Percentiles rank a stretch among this genome's conserved stretches.
phyloP scores from a whole-genome alignment of 306 rosid species.

The Castanea crenata region DNA sequence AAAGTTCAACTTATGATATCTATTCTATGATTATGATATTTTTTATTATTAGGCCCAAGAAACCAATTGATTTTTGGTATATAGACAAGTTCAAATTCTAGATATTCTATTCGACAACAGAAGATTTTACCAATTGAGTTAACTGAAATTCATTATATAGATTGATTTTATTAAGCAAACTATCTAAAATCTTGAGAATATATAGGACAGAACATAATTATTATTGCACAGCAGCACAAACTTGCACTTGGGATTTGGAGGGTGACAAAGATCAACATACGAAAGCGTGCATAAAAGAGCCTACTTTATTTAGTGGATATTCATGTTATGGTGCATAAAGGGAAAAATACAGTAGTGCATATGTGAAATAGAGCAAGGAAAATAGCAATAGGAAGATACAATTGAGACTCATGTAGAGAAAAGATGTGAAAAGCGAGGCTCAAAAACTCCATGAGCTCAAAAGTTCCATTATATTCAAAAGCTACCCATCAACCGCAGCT shows the following conservation, averaged over 20 bases:
- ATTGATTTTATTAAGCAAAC: too few relatives aligned
- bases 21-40: too few relatives aligned
- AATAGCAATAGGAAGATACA: not conserved
- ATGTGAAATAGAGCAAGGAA: not conserved
- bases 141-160: too few relatives aligned
- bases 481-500: conserved; percentile 38
- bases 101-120: too few relatives aligned
- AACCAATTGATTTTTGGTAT: too few relatives aligned
- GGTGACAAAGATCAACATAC: not conserved
- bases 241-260: not conserved
- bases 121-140: too few relatives aligned
- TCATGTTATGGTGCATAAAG: not conserved
- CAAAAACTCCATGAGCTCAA: conserved; percentile 46
- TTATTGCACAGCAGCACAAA: too few relatives aligned
- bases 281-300: not conserved
- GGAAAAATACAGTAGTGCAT: not conserved
- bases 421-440: conserved; percentile 20
- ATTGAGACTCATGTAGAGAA: conserved; percentile 2
- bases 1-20: too few relatives aligned
- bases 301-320: not conserved
- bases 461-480: conserved; percentile 44
- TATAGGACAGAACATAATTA: too few relatives aligned
- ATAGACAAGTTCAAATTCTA: too few relatives aligned
- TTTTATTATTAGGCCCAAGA: too few relatives aligned
- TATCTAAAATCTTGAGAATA: too few relatives aligned